Conservation (phyloP, 2,329 filamentous ascomycete genomes). For the Pyrenophora tritici-repentis region DNA sequence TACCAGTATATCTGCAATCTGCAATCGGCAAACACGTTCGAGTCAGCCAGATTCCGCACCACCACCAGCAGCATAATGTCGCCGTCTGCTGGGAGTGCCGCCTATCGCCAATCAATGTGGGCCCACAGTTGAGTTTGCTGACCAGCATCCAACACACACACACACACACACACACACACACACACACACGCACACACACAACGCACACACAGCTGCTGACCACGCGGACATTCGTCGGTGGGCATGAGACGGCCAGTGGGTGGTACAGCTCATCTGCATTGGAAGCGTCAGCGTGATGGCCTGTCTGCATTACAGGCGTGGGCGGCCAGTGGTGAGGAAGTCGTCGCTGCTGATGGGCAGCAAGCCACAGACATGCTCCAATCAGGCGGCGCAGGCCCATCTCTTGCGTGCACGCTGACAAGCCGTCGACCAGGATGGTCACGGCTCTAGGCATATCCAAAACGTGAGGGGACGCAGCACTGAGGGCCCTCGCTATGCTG, state of each 20-base stretch:
- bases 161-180: too few relatives aligned
- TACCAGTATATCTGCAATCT: too few relatives aligned
- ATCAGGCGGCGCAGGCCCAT: conserved; percentile 6
- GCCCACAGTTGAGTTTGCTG: too few relatives aligned
- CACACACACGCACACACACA: too few relatives aligned
- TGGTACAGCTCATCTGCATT: neutral
- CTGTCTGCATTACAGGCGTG: too few relatives aligned
- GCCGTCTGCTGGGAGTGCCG: neutral
- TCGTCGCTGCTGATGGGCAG: conserved; percentile 15
- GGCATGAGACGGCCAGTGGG: conserved; percentile 5
- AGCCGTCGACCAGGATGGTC: conserved; percentile 7
- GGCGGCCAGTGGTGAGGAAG: too few relatives aligned
- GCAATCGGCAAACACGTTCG: too few relatives aligned
- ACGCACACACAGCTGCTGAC: neutral
- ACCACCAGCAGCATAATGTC: neutral
- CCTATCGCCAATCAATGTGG: neutral
- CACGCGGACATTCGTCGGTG: conserved; percentile 6
- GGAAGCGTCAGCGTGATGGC: too few relatives aligned
- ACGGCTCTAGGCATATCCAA: conserved; percentile 5
- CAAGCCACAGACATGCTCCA: conserved; percentile 13
- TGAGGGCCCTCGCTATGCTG: conserved; percentile 1
- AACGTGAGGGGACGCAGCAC: conserved; percentile 14
- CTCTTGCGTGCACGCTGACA: conserved; percentile 7
- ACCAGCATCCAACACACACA: neutral
- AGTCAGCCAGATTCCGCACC: too few relatives aligned